Base-by-base conservation (phyloP, 2,329 filamentous ascomycete species). In the Periconia sp. region DNA sequence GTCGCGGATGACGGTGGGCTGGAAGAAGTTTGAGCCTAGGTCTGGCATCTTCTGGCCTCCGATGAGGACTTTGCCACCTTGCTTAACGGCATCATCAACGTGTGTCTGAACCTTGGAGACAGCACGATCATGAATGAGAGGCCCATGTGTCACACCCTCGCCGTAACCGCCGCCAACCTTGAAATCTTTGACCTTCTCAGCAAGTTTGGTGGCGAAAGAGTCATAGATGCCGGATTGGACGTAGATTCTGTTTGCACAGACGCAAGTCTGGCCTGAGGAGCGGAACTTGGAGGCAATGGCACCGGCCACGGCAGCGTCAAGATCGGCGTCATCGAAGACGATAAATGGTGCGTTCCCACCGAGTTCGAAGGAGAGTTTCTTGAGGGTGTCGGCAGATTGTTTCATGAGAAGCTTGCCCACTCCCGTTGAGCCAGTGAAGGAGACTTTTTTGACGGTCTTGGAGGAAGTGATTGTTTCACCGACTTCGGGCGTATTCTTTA, bases 281-380 rank as follows among this genome's bases (percentile, higher is more conserved):
- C 94, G 87, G 83, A 97, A 97, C 71, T 97, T 99, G 62, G 84
- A 92, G 17, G 85, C 76, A 40, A 97, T 82, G 34, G 91, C 91
- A 18, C 92, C 92, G 0, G 83, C 75, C 1, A 97, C 90, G 2
- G 94, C 94, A 4, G 78, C 75, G 46, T 96, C 92, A 15, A 97
- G 74, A 65, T 97, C 89, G 15, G 92, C 89, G 63, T 97, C 92
- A 63, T 97, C 91, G 64, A 97, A 97, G 23, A 97, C 90, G 55
- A 97, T 96, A 68, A 96, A 95, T 1, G 92, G 92, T 0, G 92
- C 89, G 68, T 97, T 97, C 34, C 92, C 94, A 40, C 92, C 92
- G 1, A 97, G 86, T 69, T 97, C 92, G 69, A 96, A 88, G 0
- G 89, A 94, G 1, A 89, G 77, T 66, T 89, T 89, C 80, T 97